phyloP scores from a whole-genome alignment of 306 rosid genomes.

The Acacia confusa region DNA sequence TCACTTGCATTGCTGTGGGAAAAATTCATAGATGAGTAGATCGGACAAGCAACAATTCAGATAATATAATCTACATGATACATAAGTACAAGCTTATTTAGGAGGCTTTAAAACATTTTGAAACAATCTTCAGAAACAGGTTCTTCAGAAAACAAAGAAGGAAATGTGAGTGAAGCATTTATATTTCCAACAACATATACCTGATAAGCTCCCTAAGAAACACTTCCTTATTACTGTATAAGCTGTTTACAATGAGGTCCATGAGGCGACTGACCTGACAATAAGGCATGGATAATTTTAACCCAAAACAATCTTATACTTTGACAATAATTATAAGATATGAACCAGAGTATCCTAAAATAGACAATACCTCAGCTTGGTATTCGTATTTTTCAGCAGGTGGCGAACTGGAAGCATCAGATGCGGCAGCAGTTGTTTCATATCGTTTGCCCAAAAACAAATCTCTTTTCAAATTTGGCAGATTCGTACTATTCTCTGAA shows the following conservation, averaged over 20 bases:
- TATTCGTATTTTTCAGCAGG: constrained; percentile 77
- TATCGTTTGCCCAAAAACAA: constrained; percentile 51
- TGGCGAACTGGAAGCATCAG: constrained; percentile 57
- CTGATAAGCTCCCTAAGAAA: constrained; percentile 96
- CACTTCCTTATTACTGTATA: constrained; percentile 95
- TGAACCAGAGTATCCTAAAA: background rate
- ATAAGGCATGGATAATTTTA: constrained; percentile 4
- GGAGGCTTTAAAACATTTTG: background rate
- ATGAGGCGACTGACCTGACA: constrained; percentile 93
- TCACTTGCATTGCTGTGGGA: constrained; percentile 90
- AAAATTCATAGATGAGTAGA: constrained; percentile 19
- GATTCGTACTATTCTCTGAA: constrained; percentile 38
- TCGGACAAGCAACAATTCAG: constrained; percentile 1
- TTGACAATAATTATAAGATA: background rate
- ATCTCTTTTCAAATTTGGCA: constrained; percentile 33
- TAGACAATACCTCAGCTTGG: constrained; percentile 79
- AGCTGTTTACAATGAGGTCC: constrained; percentile 98
- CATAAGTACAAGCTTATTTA: background rate
- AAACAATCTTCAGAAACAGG: background rate
- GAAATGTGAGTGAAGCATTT: background rate
- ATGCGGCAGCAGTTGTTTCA: constrained; percentile 80
- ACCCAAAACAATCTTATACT: constrained; percentile 1
- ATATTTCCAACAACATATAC: constrained; percentile 34
- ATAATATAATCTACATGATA: background rate
- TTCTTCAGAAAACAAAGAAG: background rate